Conservation (phyloP, 306 rosid genomes). For the Lotus japonicus region DNA sequence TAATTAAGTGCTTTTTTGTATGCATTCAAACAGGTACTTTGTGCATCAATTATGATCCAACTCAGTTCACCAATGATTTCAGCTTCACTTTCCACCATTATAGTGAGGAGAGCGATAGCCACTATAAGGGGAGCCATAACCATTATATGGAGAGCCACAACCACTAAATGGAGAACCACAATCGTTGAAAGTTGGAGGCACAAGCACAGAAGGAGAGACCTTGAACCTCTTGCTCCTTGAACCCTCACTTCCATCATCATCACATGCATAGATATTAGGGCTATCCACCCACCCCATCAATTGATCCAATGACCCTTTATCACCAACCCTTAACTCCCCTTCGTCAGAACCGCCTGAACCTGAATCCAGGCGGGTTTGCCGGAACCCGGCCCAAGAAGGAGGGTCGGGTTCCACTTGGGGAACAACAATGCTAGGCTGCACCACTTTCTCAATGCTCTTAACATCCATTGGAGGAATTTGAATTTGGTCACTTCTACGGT, state of each 20-base stretch:
- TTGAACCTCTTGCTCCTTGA: conserved; percentile 69
- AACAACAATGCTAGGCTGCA: conserved; percentile 78
- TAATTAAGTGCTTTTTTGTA: too few relatives aligned
- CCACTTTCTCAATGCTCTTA: conserved; percentile 42
- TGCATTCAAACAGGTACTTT: not conserved
- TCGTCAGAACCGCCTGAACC: conserved; percentile 36
- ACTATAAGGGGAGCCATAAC: not conserved
- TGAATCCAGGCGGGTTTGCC: not conserved
- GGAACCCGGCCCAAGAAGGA: conserved; percentile 30
- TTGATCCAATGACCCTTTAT: conserved; percentile 40
- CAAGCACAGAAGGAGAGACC: conserved; percentile 79
- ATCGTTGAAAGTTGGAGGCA: conserved; percentile 65
- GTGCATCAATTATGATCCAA: not conserved
- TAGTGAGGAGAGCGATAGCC: conserved; percentile 10
- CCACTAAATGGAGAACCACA: conserved; percentile 21
- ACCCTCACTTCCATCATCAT: conserved; percentile 16
- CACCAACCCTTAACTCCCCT: conserved; percentile 36
- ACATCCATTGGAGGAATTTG: conserved; percentile 24
- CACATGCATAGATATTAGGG: not conserved
- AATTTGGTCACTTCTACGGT: conserved; percentile 38
- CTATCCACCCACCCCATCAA: conserved; percentile 56
- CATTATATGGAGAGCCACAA: conserved; percentile 21
- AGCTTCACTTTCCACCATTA: conserved; percentile 10
- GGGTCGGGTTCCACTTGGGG: conserved; percentile 36
- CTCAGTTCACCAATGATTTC: not conserved